phyloP scores from a whole-genome alignment of 2,329 filamentous ascomycete genomes.

The Calonectria honghensis region DNA sequence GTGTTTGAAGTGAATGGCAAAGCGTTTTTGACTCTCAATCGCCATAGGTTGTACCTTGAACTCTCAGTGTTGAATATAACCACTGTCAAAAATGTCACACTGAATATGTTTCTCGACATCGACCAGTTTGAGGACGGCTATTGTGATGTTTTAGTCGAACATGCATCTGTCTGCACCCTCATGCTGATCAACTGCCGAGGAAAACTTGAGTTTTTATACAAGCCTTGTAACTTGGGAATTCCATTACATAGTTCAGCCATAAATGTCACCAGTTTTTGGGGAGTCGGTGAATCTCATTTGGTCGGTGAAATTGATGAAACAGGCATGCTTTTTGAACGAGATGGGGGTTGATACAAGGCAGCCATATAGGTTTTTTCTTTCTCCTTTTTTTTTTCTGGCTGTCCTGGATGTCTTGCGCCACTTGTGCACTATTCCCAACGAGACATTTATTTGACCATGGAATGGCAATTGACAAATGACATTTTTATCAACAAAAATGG shows the following conservation, averaged over 20 bases:
- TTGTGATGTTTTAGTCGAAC: not conserved
- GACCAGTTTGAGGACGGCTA: not conserved
- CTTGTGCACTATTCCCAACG: not conserved
- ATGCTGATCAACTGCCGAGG: too few relatives aligned
- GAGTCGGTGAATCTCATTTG: not conserved
- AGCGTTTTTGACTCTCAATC: too few relatives aligned
- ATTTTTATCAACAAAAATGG: not conserved
- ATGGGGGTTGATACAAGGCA: not conserved
- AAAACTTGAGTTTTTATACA: not conserved
- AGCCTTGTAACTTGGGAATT: not conserved
- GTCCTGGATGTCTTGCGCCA: not conserved
- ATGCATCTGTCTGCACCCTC: not conserved
- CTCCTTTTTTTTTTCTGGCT: not conserved
- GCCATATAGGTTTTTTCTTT: too few relatives aligned
- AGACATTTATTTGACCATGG: not conserved
- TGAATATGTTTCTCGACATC: too few relatives aligned
- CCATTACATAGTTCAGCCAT: not conserved
- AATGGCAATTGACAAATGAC: not conserved
- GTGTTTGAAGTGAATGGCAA: not conserved
- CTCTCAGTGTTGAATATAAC: not conserved
- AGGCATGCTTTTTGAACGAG: not conserved
- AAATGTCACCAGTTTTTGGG: not conserved
- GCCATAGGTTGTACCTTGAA: too few relatives aligned
- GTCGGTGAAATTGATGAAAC: not conserved
- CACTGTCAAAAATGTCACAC: too few relatives aligned